Base-by-base conservation (phyloP, 805 yeast species). In the Teunomyces funiuensis region DNA sequence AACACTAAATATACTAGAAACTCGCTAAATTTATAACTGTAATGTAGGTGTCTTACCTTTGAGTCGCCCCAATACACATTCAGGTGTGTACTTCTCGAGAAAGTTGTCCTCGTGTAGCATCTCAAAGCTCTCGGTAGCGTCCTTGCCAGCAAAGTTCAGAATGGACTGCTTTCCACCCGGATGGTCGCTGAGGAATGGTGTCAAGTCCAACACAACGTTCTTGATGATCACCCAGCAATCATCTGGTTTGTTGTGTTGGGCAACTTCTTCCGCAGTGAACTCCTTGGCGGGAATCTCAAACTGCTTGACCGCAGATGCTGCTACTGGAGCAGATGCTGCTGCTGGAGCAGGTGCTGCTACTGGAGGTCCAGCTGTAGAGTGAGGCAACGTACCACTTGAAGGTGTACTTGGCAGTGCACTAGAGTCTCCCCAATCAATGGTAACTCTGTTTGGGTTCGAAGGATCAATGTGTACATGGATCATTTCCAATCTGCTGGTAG, bases 21-120 rank as follows among this genome's bases (percentile, higher is more conserved):
- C 17, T 11, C 4, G 19, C 14, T 5, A 27, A 28, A 28, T 28
- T 30, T 38, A 46, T 13, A 44, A 29, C 11, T 70, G 71, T 33
- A 77, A 60, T n/a, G 54, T 54, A 0, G 80, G 77, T 3, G 55
- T 55, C 11, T 57, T 55, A 1, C 82, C 82, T 49, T 73, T 68
- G n/a, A 79, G 42, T 23, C 71, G 58, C 2, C 84, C 85, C 46
- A 78, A 57, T 2, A 78, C 79, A 45, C 74, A 63, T 19, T 61
- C 58, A 2, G 65, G 58, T 2, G 80, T 79, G 45, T 76, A 76
- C 43, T 76, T 66, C 2, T 72, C 63, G 39, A 79, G 64, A 39
- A 79, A 79, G 37, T 66, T 66, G 47, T 80, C 85, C 42, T 78
- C 80, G 53, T 80, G 85, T 40, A 79, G 59, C 78, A 73, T 71